Base-by-base conservation (phyloP, 2,329 filamentous ascomycete genomes). In the Paracorniculantispora psalliotae region DNA sequence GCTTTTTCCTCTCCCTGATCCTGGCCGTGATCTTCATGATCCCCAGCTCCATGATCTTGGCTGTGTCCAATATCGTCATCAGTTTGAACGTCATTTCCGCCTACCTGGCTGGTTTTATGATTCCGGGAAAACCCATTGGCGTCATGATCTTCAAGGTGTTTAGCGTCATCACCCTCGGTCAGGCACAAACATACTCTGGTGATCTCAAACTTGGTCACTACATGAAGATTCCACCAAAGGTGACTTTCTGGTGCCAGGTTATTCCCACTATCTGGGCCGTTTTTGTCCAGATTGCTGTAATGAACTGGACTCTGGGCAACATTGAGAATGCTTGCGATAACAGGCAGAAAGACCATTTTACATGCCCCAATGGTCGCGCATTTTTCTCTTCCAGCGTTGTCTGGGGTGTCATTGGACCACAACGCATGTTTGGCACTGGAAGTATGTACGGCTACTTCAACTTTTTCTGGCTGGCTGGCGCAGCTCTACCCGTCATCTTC, bases 361-460 rank as follows among this genome's bases (percentile, higher is more conserved):
- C 66, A 3, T 76, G 74, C 59, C 74, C 74, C 15, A 75, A 76
- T 52, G 74, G 73, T n/a, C 71, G 66, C 1, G 63, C 68, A 0
- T 71, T 71, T 68, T 85, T 83, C 71, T 81, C 77, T 2, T 77
- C 77, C 6, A 83, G 80, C 3, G 73, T 83, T 13, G 78, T 82
- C 54, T 83, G 81, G 81, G 83, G 82, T 49, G 72, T 82, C 26
- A 83, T 85, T 50, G 83, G 83, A 0, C 82, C 82, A 0, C 65
- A 70, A 1, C 76, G 82, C 17, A 81, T 85, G 68, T 85, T 84
- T 68, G 78, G 79, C 1, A 68, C 73, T 0, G 80, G 79, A 8
- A 72, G 75, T n/a, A 73, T 82, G 37, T 85, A 85, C 64, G 70
- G 73, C 0, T 65, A 69, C 2, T 71, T 85, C 43, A 75, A 79